phyloP scores from a whole-genome alignment of 208 protist species.

The Novymonas esmeraldas region DNA sequence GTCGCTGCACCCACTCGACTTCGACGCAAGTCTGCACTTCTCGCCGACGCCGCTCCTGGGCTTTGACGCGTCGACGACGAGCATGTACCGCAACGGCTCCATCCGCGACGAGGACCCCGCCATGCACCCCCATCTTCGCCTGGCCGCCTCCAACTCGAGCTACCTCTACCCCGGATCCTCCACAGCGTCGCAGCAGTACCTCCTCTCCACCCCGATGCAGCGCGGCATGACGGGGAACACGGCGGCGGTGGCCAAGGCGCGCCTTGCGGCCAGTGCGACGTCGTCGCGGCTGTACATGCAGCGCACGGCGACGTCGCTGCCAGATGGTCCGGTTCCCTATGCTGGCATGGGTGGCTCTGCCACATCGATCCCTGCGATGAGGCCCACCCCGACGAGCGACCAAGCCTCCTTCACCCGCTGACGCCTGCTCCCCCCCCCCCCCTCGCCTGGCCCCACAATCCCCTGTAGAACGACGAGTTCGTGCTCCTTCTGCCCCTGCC shows the following conservation, averaged over 20 bases:
- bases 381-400: neutral
- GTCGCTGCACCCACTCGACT: conserved; percentile 26
- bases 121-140: conserved; percentile 14
- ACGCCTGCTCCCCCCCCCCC: too few relatives aligned
- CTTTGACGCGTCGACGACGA: conserved; percentile 42
- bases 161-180: conserved; percentile 7
- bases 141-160: conserved; percentile 19
- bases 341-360: conserved; percentile 2
- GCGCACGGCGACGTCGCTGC: conserved; percentile 7
- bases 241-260: conserved; percentile 8
- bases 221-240: neutral
- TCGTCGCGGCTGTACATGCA: conserved; percentile 2
- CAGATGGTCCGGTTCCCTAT: neutral
- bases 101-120: conserved; percentile 26
- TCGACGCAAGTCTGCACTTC: conserved; percentile 44
- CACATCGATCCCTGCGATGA: conserved; percentile 1
- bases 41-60: conserved; percentile 32
- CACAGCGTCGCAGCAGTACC: conserved; percentile 22
- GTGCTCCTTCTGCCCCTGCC: neutral
- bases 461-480: neutral
- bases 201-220: conserved; percentile 6
- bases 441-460: too few relatives aligned
- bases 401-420: neutral
- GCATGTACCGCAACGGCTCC: conserved; percentile 20
- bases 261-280: conserved; percentile 4